These are phyloP conservation scores for Pelargonium citronellum DNA, from an alignment of 441 rosid genomes.

Conservation along the genomic window DNA sequence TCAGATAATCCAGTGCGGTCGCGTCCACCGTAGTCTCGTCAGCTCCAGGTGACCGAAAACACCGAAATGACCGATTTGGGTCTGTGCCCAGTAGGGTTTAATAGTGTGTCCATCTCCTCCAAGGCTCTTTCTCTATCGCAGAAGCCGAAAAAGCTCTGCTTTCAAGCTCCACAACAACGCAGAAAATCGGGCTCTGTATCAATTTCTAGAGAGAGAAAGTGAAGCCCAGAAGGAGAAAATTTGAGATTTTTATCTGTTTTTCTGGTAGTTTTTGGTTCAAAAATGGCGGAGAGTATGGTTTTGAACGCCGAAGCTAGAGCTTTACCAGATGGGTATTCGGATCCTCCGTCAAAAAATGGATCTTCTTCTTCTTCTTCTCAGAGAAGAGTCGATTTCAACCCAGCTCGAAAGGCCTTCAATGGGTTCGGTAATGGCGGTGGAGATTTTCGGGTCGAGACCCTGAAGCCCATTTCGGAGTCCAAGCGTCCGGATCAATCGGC, in stretches of 20 bases:
- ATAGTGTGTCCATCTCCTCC: neutral
- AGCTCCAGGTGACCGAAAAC: neutral
- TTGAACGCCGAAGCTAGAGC: conserved; percentile 22
- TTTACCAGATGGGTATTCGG: conserved; percentile 24
- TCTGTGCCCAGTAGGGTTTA: conserved; percentile 5
- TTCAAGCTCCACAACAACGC: neutral
- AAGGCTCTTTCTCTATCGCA: neutral
- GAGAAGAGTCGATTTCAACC: conserved; percentile 57
- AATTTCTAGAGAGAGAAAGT: neutral
- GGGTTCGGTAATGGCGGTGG: conserved; percentile 36
- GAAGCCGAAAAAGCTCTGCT: conserved; percentile 2
- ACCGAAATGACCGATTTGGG: neutral
- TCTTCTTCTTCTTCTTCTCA: conserved; percentile 23
- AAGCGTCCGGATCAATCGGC: conserved; percentile 8
- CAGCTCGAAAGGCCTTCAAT: conserved; percentile 46
- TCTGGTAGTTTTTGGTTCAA: neutral
- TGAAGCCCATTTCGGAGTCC: conserved; percentile 38
- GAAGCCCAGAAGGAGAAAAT: neutral
- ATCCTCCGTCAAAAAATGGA: conserved; percentile 30
- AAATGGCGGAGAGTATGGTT: neutral
- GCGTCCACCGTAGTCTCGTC: neutral
- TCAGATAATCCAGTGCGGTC: neutral
- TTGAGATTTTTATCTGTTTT: too few species aligned
- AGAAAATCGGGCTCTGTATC: neutral
- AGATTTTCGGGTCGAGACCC: conserved; percentile 64